Evolutionary conservation across 1,139 yeast genomes (phyloP), one percentile per base, ranked within the genome.

Genomic region (Geotrichum australiense): DNA sequence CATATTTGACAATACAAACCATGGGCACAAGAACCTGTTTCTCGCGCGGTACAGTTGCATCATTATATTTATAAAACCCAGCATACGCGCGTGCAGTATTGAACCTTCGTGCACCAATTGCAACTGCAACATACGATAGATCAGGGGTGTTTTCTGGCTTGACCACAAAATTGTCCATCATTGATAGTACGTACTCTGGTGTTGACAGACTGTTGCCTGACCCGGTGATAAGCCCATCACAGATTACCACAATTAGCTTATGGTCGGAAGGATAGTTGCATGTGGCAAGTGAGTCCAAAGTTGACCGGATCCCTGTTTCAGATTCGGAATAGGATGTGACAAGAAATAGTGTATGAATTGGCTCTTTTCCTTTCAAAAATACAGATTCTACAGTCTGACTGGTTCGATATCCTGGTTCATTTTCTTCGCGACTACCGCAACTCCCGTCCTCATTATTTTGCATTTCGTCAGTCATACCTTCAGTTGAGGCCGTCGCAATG

Each of bases 101-200:
- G 41, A 52, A 51, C 14, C 61, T 53, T 39, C 52, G 54, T 16
- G 49, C 48, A 4, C 63, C 64, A 14, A 56, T 53, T 2, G 62
- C 65, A 3, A 61, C 53, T 3, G 63, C 57, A 19, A 55, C 54
- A 35, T 59, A 61, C 2, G 61, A 47, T 37, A 50, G 35, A 33
- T 53, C 45, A 5, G 51, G 56, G n/a, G 49, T 53, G 11, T 48
- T 45, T 11, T 53, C 54, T 5, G 54, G 54, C 7, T 56, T 52
- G 22, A 54, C 54, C 3, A 54, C 53, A 14, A 53, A 48, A 33
- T 84, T 93, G 7, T 80, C 74, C 85, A 87, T 82, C 85, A 61
- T 55, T 14, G 58, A 57, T 18, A 61, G 51, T 2, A 59, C 63
- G 36, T 56, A 57, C 15, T 61, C 61, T 3, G 60, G 57, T 1